A percentile compares a stretch with the other conserved stretches of the same genome.
phyloP scores from a whole-genome alignment of 345 rosid genomes.

The Erodium maritimum region DNA sequence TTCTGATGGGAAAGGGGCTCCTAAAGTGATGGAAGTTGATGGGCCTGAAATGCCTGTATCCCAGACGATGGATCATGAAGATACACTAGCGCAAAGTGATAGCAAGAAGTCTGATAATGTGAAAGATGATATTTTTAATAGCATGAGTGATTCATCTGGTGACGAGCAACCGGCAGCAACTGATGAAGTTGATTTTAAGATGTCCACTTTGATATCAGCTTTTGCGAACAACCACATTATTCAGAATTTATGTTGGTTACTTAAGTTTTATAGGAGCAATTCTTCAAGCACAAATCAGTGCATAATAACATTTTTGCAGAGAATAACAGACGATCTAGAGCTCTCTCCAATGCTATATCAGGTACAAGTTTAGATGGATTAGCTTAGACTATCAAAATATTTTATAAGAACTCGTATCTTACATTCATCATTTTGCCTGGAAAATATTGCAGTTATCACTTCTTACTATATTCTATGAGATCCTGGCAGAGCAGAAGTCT shows the following conservation, averaged over 20 bases:
- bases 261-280: constrained; percentile 72
- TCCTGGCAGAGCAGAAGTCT: constrained; percentile 70
- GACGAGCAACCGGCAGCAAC: constrained; percentile 45
- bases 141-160: constrained; percentile 53
- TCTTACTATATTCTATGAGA: constrained; percentile 51
- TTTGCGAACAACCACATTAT: constrained; percentile 70
- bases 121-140: constrained; percentile 32
- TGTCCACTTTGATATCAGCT: constrained; percentile 61
- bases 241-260: constrained; percentile 86
- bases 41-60: constrained; percentile 19
- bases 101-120: constrained; percentile 19
- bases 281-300: constrained; percentile 49
- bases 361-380: constrained; percentile 27
- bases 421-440: not conserved
- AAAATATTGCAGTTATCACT: constrained; percentile 62
- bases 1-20: constrained; percentile 16
- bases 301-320: constrained; percentile 49
- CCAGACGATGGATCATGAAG: constrained; percentile 17
- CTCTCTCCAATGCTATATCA: constrained; percentile 95
- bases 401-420: not conserved
- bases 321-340: constrained; percentile 71
- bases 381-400: not conserved
- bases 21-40: constrained; percentile 14
- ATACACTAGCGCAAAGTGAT: constrained; percentile 21
- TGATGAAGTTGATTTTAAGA: constrained; percentile 86